Conservation (phyloP, 139 green algal genomes). For the Chara braunii region DNA sequence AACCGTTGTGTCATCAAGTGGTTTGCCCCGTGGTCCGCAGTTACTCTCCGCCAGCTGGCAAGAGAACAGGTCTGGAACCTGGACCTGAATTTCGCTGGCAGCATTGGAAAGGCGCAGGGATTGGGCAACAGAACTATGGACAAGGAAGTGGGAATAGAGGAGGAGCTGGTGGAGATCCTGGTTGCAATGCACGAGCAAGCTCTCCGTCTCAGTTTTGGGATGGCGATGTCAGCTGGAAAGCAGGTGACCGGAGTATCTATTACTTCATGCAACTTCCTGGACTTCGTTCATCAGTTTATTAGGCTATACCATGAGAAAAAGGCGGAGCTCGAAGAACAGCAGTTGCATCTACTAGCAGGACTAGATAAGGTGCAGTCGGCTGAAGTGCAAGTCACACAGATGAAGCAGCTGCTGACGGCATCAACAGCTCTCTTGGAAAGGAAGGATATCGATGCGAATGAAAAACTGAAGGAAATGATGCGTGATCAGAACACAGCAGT, state of each 20-base stretch:
- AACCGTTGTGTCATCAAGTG: constrained; percentile 10
- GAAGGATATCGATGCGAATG: constrained; percentile 3
- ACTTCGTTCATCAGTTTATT: constrained; percentile 23
- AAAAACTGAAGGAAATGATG: constrained; percentile 9
- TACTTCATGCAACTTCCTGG: no score
- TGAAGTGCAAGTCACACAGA: constrained; percentile 8
- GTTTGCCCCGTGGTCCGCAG: background rate
- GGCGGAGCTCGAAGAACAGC: background rate
- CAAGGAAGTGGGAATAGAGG: background rate
- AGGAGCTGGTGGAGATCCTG: background rate
- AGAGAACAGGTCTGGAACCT: background rate
- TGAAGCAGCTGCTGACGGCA: background rate
- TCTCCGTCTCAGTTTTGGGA: no score
- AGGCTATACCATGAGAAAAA: background rate
- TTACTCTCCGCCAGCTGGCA: constrained; percentile 1
- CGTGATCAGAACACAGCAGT: constrained; percentile 7
- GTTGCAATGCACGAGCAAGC: background rate
- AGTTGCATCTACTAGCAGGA: constrained; percentile 10
- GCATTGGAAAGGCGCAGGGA: no score
- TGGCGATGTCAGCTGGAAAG: no score
- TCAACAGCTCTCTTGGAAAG: background rate
- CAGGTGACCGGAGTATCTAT: no score
- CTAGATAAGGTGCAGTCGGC: constrained; percentile 10
- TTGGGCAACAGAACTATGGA: no score
- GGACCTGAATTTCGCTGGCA: no score